Evolutionary conservation across 2,329 filamentous ascomycete genomes (phyloP), one percentile per base, ranked within the genome.

Genomic region (Ophiostoma ips): DNA sequence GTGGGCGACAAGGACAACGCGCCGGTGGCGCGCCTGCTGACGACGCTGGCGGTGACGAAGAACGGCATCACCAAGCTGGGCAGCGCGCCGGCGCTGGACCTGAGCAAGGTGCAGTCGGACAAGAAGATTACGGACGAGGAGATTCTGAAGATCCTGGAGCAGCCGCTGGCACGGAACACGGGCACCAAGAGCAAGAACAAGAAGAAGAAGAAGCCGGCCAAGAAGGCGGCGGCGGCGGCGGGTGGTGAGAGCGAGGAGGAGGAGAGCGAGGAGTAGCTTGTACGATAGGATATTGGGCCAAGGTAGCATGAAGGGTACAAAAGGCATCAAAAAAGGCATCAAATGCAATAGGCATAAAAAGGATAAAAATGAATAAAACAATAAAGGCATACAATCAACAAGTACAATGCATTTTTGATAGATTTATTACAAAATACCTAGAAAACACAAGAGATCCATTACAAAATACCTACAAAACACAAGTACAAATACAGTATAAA

Each of bases 101-200:
- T 92, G 55, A 77, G 75, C 64, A 88, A 89, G 72, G 79, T 83
- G 75, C 84, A 95, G 77, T 83, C 87, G 33, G 89, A 96, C 68
- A 96, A 96, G 79, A 95, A 95, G 78, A 95, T 98, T 62, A 83
- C 81, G 58, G 90, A 96, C 57, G 87, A 94, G 71, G 90, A 96
- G 71, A 76, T 98, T 58, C 80, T 96, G 60, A 87, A 92, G 75
- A 90, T 96, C 57, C 77, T 98, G 48, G 88, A 92, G 70, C 85
- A 86, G 67, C 90, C 90, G 31, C 70, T 95, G 60, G 73, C 82
- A 57, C 87, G 86, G 70, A 85, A 86, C 71, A 88, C 89, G 66
- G 89, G 87, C 64, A 24, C 46, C 40, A 87, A 87, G 74, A 92
- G 85, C 74, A 90, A 88, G 76, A 94, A 89, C 79, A 88, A 84